phyloP scores from a whole-genome alignment of 768 basidiomycete genomes.

The Suillus subaureus region DNA sequence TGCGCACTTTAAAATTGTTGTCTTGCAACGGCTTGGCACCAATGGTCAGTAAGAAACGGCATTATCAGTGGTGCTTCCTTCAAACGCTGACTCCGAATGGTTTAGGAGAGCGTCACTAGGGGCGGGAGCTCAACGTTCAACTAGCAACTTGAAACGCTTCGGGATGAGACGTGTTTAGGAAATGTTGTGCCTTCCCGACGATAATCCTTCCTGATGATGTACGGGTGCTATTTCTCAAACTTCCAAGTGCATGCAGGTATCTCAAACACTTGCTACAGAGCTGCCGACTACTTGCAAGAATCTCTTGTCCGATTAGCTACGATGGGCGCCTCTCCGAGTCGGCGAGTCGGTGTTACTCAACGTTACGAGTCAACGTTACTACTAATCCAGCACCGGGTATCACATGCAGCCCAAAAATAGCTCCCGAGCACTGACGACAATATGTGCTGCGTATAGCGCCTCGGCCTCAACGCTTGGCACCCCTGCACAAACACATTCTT shows the following conservation, averaged over 20 bases:
- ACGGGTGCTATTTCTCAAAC: neutral
- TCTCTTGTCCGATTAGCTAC: no score
- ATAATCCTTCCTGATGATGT: neutral
- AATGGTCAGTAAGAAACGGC: neutral
- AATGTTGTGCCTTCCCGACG: neutral
- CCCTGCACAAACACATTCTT: neutral
- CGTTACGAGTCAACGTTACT: neutral
- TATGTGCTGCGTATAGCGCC: conserved; percentile 7
- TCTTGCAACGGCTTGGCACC: neutral
- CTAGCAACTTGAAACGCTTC: neutral
- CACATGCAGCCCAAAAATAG: neutral
- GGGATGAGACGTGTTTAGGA: neutral
- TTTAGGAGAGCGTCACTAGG: neutral
- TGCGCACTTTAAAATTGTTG: neutral
- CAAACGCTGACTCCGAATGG: neutral
- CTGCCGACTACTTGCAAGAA: neutral
- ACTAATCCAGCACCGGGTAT: neutral
- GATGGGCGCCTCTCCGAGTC: neutral
- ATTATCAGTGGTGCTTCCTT: neutral
- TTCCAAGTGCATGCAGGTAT: no score
- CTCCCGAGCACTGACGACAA: neutral
- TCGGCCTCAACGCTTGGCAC: neutral
- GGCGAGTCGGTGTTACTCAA: neutral
- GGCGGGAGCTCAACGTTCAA: neutral
- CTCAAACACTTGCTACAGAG: neutral